Conservation (phyloP, 2,329 filamentous ascomycete species). For the Shiraia bambusicola region DNA sequence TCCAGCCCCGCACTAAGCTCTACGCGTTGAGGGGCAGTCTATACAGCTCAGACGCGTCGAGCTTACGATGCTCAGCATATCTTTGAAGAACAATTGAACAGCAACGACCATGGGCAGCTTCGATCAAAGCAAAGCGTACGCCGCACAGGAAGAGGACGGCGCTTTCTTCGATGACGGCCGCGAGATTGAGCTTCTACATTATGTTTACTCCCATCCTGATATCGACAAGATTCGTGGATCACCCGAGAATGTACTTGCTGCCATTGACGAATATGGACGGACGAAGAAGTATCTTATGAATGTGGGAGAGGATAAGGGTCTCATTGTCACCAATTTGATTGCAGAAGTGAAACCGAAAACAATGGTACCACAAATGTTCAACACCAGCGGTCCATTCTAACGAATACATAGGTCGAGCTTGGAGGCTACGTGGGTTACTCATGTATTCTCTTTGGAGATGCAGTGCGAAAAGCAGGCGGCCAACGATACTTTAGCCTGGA, state of each 20-base stretch:
- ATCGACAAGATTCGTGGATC: slow-evolving; percentile 65
- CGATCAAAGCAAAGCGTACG: slow-evolving; percentile 50
- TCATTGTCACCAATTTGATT: slow-evolving; percentile 69
- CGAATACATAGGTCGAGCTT: slow-evolving; percentile 61
- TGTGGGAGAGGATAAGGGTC: slow-evolving; percentile 72
- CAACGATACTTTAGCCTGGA: slow-evolving; percentile 71
- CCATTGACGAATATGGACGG: slow-evolving; percentile 69
- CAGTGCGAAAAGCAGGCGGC: slow-evolving; percentile 64
- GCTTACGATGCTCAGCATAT: slow-evolving; percentile 12
- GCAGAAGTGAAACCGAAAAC: slow-evolving; percentile 63
- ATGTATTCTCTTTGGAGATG: slow-evolving; percentile 71
- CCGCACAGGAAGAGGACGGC: slow-evolving; percentile 47
- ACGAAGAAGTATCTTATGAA: slow-evolving; percentile 77
- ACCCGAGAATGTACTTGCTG: slow-evolving; percentile 63
- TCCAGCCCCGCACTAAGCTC: slow-evolving; percentile 25
- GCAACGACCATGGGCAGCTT: slow-evolving; percentile 34
- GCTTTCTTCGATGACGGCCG: slow-evolving; percentile 66
- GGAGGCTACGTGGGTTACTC: slow-evolving; percentile 84
- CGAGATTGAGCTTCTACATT: slow-evolving; percentile 72
- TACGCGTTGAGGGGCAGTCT: slow-evolving; percentile 28
- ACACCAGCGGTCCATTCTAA: slow-evolving; percentile 3
- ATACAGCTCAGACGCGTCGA: slow-evolving; percentile 21
- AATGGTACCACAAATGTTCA: slow-evolving; percentile 53
- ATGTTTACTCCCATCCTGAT: slow-evolving; percentile 63
- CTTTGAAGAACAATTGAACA: slow-evolving; percentile 14